phyloP scores from a whole-genome alignment of 2,329 filamentous ascomycete genomes.

The Sclerotiophoma versabilis region DNA sequence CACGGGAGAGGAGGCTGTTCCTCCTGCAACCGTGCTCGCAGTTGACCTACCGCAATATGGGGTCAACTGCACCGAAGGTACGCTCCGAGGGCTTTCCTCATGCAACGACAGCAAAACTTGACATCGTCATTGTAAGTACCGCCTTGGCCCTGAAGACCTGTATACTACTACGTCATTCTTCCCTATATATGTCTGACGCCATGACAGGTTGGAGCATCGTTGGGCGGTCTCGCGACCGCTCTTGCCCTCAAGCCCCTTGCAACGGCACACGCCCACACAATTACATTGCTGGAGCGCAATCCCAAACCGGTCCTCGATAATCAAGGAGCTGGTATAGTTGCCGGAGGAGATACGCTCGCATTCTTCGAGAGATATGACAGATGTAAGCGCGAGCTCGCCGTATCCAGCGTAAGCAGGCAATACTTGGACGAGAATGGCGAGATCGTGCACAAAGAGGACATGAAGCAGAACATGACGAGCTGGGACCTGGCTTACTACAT shows the following conservation, averaged over 20 bases:
- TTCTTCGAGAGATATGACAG: constrained; percentile 42
- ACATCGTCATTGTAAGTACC: constrained; percentile 36
- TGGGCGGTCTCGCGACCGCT: constrained; percentile 37
- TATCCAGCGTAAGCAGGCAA: constrained; percentile 35
- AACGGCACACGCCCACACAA: constrained; percentile 29
- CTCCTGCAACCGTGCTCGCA: constrained; percentile 11
- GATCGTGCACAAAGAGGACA: constrained; percentile 36
- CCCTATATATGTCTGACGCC: constrained; percentile 4
- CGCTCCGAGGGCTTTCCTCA: constrained; percentile 22
- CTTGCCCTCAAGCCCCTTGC: constrained; percentile 39
- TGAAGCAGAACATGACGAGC: constrained; percentile 47
- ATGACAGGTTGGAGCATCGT: constrained; percentile 39
- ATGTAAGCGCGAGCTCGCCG: constrained; percentile 32
- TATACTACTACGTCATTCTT: constrained; percentile 2
- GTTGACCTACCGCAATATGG: constrained; percentile 21
- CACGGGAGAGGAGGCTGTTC: no score
- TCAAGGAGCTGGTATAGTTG: constrained; percentile 45
- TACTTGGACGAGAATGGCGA: constrained; percentile 39
- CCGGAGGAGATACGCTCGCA: constrained; percentile 38
- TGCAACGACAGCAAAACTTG: constrained; percentile 25
- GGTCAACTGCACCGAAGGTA: constrained; percentile 4
- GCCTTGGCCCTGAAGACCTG: not conserved
- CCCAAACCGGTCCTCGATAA: constrained; percentile 39
- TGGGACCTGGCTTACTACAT: constrained; percentile 46
- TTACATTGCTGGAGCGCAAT: constrained; percentile 44